Conservation (phyloP, 2,329 filamentous ascomycete genomes). For the Ophiostoma ips region DNA sequence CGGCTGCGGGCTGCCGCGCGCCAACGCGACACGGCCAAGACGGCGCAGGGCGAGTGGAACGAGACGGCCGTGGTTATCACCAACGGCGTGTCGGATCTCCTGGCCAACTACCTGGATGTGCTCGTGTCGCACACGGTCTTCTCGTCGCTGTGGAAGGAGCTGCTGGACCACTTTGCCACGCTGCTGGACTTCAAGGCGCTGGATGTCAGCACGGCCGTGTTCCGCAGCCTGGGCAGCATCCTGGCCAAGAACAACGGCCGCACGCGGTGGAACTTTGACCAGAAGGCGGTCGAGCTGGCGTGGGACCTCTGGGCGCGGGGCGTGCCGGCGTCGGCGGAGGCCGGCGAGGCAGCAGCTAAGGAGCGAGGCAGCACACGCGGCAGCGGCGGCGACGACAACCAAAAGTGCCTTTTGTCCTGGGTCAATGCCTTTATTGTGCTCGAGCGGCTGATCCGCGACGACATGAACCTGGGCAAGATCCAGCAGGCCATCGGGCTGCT, state of each 20-base stretch:
- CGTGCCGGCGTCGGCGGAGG: constrained; percentile 36
- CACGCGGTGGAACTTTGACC: constrained; percentile 30
- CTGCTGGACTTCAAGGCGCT: constrained; percentile 49
- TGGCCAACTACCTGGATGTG: constrained; percentile 63
- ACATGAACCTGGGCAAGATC: constrained; percentile 48
- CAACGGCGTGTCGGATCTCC: constrained; percentile 56
- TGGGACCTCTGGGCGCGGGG: constrained; percentile 59
- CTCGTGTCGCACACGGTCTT: constrained; percentile 55
- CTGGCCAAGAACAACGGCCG: constrained; percentile 37
- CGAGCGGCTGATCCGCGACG: constrained; percentile 56
- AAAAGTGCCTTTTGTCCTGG: constrained; percentile 77
- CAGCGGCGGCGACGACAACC: constrained; percentile 50
- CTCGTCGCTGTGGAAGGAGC: constrained; percentile 57
- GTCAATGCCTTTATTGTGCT: constrained; percentile 61
- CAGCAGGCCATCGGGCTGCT: constrained; percentile 58
- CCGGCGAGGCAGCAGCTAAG: neutral
- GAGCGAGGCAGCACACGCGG: constrained; percentile 27
- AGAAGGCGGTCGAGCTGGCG: constrained; percentile 41
- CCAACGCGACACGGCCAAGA: constrained; percentile 25
- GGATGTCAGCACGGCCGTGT: constrained; percentile 59
- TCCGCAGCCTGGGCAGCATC: constrained; percentile 51
- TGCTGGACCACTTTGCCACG: constrained; percentile 54
- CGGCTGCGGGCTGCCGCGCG: constrained; percentile 31
- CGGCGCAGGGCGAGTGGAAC: constrained; percentile 46
- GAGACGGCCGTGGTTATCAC: constrained; percentile 64